Percentiles rank a stretch among this genome's conserved stretches.
Evolutionary conservation across 2,329 filamentous ascomycete species (phyloP).

Genomic region (Colletotrichum endophyticum): DNA sequence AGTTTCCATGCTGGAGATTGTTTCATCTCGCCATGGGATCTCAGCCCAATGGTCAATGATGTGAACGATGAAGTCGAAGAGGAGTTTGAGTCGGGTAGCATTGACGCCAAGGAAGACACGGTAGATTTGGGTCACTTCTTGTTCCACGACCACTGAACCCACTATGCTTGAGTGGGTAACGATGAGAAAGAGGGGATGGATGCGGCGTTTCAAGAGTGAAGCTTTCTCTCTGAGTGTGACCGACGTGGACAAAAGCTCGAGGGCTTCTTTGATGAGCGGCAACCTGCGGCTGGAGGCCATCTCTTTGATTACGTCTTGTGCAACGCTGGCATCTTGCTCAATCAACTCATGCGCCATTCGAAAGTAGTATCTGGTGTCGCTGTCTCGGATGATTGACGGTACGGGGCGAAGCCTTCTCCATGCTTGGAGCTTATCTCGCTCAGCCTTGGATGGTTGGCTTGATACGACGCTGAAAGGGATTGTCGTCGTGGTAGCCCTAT

Average conservation of each 20-base stretch:
- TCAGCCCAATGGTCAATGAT: slow-evolving; percentile 25
- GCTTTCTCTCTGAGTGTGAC: neutral
- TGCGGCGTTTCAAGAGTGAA: neutral
- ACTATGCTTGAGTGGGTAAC: slow-evolving; percentile 37
- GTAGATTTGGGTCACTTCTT: slow-evolving; percentile 37
- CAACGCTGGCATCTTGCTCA: neutral
- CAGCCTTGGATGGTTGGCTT: neutral
- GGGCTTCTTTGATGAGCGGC: neutral
- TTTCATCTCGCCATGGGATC: neutral
- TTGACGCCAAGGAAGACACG: slow-evolving; percentile 39
- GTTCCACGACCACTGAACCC: slow-evolving; percentile 42
- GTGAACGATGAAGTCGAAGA: slow-evolving; percentile 35
- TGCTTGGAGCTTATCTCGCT: neutral
- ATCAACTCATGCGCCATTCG: neutral
- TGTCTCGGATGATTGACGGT: neutral
- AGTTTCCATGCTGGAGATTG: slow-evolving; percentile 22
- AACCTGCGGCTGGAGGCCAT: neutral
- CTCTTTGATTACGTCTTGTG: slow-evolving; percentile 3
- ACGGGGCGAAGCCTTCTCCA: neutral
- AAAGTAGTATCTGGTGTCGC: neutral
- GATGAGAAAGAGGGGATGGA: slow-evolving; percentile 36
- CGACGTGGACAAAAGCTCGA: neutral
- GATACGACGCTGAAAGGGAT: no score
- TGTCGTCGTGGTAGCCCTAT: no score
- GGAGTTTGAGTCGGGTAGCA: slow-evolving; percentile 29